These are phyloP conservation scores for Bryoerythrophyllum caledonicum DNA, from an alignment of 225 moss, liverwort and hornwort genomes.

Conservation along the genomic window DNA sequence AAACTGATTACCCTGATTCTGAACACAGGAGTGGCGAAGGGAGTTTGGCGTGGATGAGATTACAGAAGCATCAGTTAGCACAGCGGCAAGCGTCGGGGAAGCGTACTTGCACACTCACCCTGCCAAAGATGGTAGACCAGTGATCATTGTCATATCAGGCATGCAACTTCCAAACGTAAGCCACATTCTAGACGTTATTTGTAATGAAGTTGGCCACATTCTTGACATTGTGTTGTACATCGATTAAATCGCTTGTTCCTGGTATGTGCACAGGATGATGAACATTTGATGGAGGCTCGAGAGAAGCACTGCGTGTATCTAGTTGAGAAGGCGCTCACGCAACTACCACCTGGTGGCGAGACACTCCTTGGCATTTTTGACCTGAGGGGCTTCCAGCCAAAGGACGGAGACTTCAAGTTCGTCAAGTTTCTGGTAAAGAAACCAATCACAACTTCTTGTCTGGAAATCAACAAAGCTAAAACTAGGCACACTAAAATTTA, in stretches of 20 bases:
- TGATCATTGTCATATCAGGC: slow-evolving; percentile 62
- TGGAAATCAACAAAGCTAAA: no score
- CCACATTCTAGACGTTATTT: no score
- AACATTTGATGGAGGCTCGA: slow-evolving; percentile 37
- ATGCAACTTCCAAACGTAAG: slow-evolving; percentile 63
- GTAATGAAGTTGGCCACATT: no score
- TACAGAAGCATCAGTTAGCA: slow-evolving; percentile 52
- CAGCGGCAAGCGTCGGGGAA: slow-evolving; percentile 55
- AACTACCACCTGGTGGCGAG: slow-evolving; percentile 61
- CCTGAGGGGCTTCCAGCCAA: slow-evolving; percentile 64
- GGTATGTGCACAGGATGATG: slow-evolving; percentile 44
- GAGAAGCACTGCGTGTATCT: slow-evolving; percentile 71
- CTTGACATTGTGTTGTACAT: no score
- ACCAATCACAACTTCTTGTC: no score
- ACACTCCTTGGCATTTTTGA: slow-evolving; percentile 74
- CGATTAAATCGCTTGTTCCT: no score
- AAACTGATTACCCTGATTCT: no score
- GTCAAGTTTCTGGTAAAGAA: slow-evolving; percentile 64
- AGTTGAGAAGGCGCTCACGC: slow-evolving; percentile 65
- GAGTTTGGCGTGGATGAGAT: slow-evolving; percentile 76
- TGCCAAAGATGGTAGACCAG: slow-evolving; percentile 58
- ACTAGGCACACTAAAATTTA: no score
- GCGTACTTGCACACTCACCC: slow-evolving; percentile 65
- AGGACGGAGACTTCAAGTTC: slow-evolving; percentile 70
- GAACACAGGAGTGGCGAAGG: slow-evolving; percentile 56